phyloP scores from a whole-genome alignment of 164 flowering plant species.

The Macadamia tetraphylla region DNA sequence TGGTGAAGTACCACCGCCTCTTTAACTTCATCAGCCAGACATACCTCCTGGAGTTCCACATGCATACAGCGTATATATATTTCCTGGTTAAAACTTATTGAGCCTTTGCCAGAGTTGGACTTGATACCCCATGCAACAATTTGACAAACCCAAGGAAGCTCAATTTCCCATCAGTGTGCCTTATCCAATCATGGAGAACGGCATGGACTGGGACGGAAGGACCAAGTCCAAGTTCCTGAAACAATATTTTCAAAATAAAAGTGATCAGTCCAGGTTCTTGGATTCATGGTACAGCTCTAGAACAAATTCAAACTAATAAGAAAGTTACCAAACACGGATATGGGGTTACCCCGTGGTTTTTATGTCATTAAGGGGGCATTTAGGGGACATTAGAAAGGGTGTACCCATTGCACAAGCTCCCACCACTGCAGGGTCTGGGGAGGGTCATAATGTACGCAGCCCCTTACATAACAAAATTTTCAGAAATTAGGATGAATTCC shows the following conservation, averaged over 20 bases:
- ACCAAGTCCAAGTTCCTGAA: slow-evolving; percentile 87
- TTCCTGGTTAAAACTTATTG: slow-evolving; percentile 17
- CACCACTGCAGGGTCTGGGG: too few relatives aligned
- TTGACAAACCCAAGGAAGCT: slow-evolving; percentile 92
- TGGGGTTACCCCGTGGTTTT: too few relatives aligned
- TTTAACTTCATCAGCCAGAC: too few relatives aligned
- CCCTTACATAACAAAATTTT: too few relatives aligned
- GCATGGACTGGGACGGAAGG: slow-evolving; percentile 81
- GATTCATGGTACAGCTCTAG: too few relatives aligned
- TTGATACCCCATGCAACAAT: slow-evolving; percentile 78
- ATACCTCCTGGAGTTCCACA: neutral
- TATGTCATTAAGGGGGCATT: too few relatives aligned
- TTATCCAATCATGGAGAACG: slow-evolving; percentile 86
- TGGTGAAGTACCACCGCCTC: neutral
- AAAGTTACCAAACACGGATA: too few relatives aligned
- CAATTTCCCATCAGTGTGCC: slow-evolving; percentile 91
- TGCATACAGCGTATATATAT: neutral
- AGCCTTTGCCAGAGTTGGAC: slow-evolving; percentile 45
- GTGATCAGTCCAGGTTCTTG: neutral
- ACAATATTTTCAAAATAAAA: slow-evolving; percentile 4
- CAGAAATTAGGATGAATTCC: too few relatives aligned
- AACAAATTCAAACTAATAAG: too few relatives aligned
- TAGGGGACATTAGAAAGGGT: too few relatives aligned
- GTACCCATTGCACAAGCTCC: too few relatives aligned
- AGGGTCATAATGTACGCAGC: too few relatives aligned